Evolutionary conservation across 768 basidiomycete species (phyloP).

Genomic region (Collybia sordida): DNA sequence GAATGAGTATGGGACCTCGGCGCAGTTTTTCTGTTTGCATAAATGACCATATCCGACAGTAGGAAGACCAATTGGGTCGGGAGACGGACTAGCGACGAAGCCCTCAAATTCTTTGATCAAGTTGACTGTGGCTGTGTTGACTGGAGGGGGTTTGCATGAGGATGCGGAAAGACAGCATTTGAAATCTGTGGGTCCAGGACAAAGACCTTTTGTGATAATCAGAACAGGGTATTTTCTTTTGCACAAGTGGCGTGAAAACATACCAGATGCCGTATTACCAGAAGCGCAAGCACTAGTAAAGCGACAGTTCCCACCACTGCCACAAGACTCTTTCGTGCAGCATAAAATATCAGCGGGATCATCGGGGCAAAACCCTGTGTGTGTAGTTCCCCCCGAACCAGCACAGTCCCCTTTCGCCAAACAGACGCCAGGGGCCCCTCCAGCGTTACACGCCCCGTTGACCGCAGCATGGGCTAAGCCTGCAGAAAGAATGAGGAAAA

Average conservation of each 20-base stretch:
- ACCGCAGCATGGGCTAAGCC: slow-evolving; percentile 30
- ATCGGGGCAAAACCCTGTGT: too few species aligned
- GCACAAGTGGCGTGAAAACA: too few species aligned
- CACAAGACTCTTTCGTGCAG: too few species aligned
- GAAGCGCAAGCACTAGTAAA: too few species aligned
- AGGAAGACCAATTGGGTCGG: slow-evolving; percentile 34
- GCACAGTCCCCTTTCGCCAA: slow-evolving; percentile 25
- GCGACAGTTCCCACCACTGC: too few species aligned
- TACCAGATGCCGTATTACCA: too few species aligned
- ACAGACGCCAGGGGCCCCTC: slow-evolving; percentile 10
- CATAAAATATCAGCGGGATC: too few species aligned
- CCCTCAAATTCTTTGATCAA: slow-evolving; percentile 32
- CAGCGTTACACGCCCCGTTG: slow-evolving; percentile 10
- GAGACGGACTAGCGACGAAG: slow-evolving; percentile 32
- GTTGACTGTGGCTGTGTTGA: slow-evolving; percentile 27
- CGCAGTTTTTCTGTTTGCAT: slow-evolving; percentile 26
- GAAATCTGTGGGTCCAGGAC: too few species aligned
- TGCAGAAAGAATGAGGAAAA: slow-evolving; percentile 30
- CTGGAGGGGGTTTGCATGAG: not conserved
- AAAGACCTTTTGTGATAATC: too few species aligned
- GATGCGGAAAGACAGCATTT: too few species aligned
- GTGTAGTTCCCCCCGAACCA: too few species aligned
- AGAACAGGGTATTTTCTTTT: too few species aligned
- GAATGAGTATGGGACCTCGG: slow-evolving; percentile 32
- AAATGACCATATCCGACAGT: slow-evolving; percentile 36